phyloP scores from a whole-genome alignment of 306 rosid species.

The Quercus variabilis region DNA sequence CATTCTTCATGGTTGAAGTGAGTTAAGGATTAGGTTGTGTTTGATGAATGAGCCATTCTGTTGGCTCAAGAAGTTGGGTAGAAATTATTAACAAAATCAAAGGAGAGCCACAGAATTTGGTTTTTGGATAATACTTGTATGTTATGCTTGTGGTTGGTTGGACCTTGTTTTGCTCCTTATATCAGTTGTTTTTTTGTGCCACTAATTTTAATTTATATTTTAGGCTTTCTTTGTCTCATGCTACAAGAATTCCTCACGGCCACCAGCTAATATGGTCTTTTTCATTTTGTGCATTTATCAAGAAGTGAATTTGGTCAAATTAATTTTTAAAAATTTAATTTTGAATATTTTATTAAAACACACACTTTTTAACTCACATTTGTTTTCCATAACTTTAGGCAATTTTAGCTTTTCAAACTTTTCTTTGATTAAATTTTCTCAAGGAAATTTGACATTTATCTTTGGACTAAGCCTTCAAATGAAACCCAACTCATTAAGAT shows the following conservation, averaged over 20 bases:
- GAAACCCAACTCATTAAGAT: no score
- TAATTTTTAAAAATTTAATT: no score
- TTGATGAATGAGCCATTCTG: background rate
- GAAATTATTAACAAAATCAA: slow-evolving; percentile 7
- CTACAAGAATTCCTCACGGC: background rate
- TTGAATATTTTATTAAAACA: no score
- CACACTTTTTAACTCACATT: no score
- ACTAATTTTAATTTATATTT: slow-evolving; percentile 13
- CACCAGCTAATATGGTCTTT: background rate
- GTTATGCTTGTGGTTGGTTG: slow-evolving; percentile 42
- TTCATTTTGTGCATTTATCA: no score
- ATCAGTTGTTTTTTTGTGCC: slow-evolving; percentile 26
- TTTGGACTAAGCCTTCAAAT: no score
- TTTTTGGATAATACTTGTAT: slow-evolving; percentile 47
- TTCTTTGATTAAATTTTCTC: no score
- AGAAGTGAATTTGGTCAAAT: no score
- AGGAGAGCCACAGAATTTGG: slow-evolving; percentile 49
- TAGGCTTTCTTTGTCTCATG: no score
- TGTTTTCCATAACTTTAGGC: no score
- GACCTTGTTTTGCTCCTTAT: slow-evolving; percentile 19
- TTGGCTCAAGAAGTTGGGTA: background rate
- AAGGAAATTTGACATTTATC: no score
- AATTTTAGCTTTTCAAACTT: no score
- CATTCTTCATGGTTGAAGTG: slow-evolving; percentile 58
- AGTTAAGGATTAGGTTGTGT: background rate